phyloP scores from a whole-genome alignment of 768 basidiomycete genomes.

The Chalciporus pseudorubinellus region DNA sequence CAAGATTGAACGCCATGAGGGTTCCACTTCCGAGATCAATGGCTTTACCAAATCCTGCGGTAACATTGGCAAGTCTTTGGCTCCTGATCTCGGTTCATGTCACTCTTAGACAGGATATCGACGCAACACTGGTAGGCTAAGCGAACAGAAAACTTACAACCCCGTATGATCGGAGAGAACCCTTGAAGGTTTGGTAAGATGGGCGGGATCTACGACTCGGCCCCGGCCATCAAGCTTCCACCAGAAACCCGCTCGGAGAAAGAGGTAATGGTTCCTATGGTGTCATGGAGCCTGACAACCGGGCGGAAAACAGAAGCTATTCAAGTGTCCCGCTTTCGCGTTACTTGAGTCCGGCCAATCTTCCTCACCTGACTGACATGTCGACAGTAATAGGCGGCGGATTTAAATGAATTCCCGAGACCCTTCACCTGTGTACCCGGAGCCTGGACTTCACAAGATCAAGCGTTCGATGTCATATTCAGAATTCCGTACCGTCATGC shows the following conservation, averaged over 20 bases:
- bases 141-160: no score
- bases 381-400: no score
- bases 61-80: no score
- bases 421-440: background rate
- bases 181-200: background rate
- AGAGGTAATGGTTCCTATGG: background rate
- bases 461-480: background rate
- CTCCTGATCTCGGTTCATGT: no score
- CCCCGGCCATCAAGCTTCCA: background rate
- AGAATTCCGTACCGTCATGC: background rate
- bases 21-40: background rate
- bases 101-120: no score
- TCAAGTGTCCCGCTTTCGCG: background rate
- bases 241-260: background rate
- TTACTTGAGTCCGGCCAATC: background rate
- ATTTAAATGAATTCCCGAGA: background rate
- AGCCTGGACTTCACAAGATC: background rate
- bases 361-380: no score
- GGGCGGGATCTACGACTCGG: background rate
- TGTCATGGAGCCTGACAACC: background rate
- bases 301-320: background rate
- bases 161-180: no score
- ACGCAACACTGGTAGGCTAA: no score
- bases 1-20: background rate
- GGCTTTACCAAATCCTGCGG: background rate